A percentile compares a stretch with the other conserved stretches of the same genome.
phyloP scores from a whole-genome alignment of 352 stramenopile genomes.

The Globisporangium barbulae region DNA sequence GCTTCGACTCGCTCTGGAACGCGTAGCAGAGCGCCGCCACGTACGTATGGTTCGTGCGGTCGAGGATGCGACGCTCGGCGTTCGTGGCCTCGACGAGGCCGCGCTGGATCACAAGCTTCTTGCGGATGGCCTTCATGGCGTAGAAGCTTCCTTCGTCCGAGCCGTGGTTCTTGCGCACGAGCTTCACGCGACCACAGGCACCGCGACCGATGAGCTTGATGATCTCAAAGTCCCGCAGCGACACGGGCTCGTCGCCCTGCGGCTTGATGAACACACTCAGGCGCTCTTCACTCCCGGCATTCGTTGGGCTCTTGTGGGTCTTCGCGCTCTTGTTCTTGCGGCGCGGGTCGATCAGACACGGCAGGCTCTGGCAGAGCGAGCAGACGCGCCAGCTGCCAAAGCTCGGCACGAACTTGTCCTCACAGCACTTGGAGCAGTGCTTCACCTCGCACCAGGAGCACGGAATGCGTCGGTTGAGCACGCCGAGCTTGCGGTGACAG shows the following conservation, averaged over 20 bases:
- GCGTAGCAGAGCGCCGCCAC: slow-evolving; percentile 93
- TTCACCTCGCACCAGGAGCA: slow-evolving; percentile 87
- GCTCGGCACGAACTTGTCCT: slow-evolving; percentile 78
- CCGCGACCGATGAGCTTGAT: slow-evolving; percentile 97
- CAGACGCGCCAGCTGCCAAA: slow-evolving; percentile 82
- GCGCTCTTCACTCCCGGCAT: slow-evolving; percentile 40
- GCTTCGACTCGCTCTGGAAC: slow-evolving; percentile 89
- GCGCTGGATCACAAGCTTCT: slow-evolving; percentile 84
- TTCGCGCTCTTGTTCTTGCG: slow-evolving; percentile 69
- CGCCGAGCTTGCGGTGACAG: slow-evolving; percentile 75
- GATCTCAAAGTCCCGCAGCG: slow-evolving; percentile 94
- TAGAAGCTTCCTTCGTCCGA: slow-evolving; percentile 80
- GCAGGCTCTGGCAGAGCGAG: slow-evolving; percentile 71
- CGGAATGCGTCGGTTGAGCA: slow-evolving; percentile 75
- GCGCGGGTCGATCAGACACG: slow-evolving; percentile 75
- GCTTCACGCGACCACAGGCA: slow-evolving; percentile 80
- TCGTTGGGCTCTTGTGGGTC: slow-evolving; percentile 57
- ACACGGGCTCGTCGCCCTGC: slow-evolving; percentile 51
- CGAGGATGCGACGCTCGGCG: slow-evolving; percentile 85
- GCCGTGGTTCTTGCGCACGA: slow-evolving; percentile 87
- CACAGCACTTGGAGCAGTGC: slow-evolving; percentile 81
- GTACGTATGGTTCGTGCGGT: slow-evolving; percentile 95
- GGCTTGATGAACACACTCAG: slow-evolving; percentile 79
- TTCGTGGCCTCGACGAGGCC: slow-evolving; percentile 91
- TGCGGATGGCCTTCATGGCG: slow-evolving; percentile 87